Evolutionary conservation across 805 yeast species (phyloP).

Genomic region (Metschnikowia shivogae): DNA sequence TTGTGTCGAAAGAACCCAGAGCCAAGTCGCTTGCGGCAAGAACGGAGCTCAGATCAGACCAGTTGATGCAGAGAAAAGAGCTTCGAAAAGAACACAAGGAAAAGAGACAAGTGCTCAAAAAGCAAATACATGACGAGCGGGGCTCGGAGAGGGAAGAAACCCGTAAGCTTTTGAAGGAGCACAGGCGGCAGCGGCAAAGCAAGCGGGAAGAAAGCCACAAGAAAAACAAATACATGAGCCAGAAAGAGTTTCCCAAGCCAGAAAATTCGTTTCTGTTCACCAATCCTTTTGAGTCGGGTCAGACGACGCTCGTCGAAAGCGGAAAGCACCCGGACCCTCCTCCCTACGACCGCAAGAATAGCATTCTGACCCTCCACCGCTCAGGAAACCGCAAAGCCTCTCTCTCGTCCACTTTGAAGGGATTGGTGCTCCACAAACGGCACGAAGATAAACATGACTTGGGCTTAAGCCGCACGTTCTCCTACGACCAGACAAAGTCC

Average conservation of each 20-base stretch:
- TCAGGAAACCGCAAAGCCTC: conserved; percentile 3
- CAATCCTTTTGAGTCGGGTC: conserved; percentile 15
- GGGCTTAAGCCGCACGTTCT: conserved; percentile 17
- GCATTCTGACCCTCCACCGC: not conserved
- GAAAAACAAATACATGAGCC: not conserved
- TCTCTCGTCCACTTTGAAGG: conserved; percentile 10
- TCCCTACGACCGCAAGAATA: conserved; percentile 1
- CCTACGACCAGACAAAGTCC: conserved; percentile 38
- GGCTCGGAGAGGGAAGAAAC: conserved; percentile 8
- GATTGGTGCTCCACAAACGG: conserved; percentile 8
- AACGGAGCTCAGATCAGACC: not conserved
- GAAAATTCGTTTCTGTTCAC: conserved; percentile 4
- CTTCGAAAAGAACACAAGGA: conserved; percentile 5
- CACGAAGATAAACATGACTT: not conserved
- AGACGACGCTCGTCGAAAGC: conserved; percentile 12
- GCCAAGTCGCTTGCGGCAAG: not conserved
- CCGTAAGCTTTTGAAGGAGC: conserved; percentile 8
- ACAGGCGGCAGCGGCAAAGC: conserved; percentile 4
- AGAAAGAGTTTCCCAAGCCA: not conserved
- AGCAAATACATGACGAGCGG: conserved; percentile 1
- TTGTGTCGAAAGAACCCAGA: not conserved
- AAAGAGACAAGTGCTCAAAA: not conserved
- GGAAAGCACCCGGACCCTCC: not conserved
- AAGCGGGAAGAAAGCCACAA: not conserved
- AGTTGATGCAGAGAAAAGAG: conserved; percentile 1